Percentiles rank a stretch among this genome's conserved stretches.
phyloP scores from a whole-genome alignment of 1,139 yeast genomes.

The Yamadazyma jaroonii region DNA sequence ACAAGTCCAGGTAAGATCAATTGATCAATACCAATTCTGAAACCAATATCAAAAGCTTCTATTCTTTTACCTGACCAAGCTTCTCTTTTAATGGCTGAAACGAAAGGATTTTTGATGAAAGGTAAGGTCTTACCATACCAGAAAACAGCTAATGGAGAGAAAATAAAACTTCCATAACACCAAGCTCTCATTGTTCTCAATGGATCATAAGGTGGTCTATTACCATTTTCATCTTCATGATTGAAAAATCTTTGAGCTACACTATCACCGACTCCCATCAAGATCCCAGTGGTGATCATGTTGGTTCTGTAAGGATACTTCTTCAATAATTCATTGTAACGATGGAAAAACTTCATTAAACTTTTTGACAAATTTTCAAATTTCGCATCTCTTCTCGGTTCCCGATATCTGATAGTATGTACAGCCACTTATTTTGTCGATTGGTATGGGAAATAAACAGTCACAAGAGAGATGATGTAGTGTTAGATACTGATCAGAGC shows the following conservation, averaged over 20 bases:
- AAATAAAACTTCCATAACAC: conserved; percentile 71
- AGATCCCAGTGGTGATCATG: conserved; percentile 52
- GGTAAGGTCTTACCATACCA: conserved; percentile 66
- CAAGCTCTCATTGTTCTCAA: conserved; percentile 62
- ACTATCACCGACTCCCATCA: conserved; percentile 75
- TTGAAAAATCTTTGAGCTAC: conserved; percentile 65
- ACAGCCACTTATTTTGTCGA: too few relatives aligned
- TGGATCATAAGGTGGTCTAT: conserved; percentile 10
- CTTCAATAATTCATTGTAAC: conserved; percentile 40
- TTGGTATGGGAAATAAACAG: too few relatives aligned
- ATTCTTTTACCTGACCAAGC: conserved; percentile 14
- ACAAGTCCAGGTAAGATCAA: conserved; percentile 31
- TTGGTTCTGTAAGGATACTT: conserved; percentile 54
- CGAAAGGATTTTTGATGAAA: conserved; percentile 42
- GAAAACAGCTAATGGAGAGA: conserved; percentile 70
- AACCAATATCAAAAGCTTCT: conserved; percentile 34
- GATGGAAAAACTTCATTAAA: conserved; percentile 20
- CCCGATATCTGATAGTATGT: too few relatives aligned
- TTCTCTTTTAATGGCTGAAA: conserved; percentile 14
- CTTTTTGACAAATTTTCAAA: neutral
- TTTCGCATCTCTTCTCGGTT: neutral
- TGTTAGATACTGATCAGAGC: too few relatives aligned
- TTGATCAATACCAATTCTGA: conserved; percentile 38
- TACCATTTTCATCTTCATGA: conserved; percentile 20
- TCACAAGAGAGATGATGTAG: too few relatives aligned